Evolutionary conservation across 805 yeast genomes (phyloP).

Genomic region (Clavispora phyllophila): DNA sequence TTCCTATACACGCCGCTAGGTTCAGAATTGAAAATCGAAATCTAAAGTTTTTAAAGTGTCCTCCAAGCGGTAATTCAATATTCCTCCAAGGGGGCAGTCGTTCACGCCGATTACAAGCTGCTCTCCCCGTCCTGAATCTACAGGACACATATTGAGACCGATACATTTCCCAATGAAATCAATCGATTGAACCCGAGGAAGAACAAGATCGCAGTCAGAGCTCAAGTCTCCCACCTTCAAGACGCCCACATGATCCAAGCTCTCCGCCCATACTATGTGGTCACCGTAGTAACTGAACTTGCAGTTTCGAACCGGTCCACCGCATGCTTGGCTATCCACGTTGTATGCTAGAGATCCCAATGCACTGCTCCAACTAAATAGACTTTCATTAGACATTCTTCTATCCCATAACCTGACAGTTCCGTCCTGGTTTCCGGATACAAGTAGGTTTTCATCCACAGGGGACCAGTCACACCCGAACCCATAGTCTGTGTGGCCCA

Average conservation of each 20-base stretch:
- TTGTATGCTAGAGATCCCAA: conserved; percentile 20
- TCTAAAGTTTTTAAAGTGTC: conserved; percentile 33
- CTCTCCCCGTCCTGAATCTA: conserved; percentile 42
- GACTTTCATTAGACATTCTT: conserved; percentile 25
- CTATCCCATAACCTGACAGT: conserved; percentile 51
- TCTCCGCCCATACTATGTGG: conserved; percentile 51
- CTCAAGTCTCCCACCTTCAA: conserved; percentile 33
- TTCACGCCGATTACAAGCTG: conserved; percentile 49
- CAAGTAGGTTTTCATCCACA: conserved; percentile 35
- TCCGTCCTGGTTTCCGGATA: conserved; percentile 61
- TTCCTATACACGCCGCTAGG: background rate
- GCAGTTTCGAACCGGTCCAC: conserved; percentile 51
- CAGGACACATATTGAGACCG: conserved; percentile 46
- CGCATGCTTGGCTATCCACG: conserved; percentile 14
- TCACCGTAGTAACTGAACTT: conserved; percentile 44
- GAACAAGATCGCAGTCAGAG: conserved; percentile 7
- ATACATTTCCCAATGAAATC: conserved; percentile 55
- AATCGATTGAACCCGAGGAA: conserved; percentile 38
- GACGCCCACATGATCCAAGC: conserved; percentile 53
- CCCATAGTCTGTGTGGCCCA: conserved; percentile 52
- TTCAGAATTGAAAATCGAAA: conserved; percentile 32
- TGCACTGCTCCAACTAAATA: conserved; percentile 33
- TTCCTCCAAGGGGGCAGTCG: conserved; percentile 55
- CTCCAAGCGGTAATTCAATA: conserved; percentile 42
- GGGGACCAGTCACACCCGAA: conserved; percentile 59